These are phyloP conservation scores for Globisporangium polare DNA, from an alignment of 352 stramenopile species.

Conservation along the genomic window DNA sequence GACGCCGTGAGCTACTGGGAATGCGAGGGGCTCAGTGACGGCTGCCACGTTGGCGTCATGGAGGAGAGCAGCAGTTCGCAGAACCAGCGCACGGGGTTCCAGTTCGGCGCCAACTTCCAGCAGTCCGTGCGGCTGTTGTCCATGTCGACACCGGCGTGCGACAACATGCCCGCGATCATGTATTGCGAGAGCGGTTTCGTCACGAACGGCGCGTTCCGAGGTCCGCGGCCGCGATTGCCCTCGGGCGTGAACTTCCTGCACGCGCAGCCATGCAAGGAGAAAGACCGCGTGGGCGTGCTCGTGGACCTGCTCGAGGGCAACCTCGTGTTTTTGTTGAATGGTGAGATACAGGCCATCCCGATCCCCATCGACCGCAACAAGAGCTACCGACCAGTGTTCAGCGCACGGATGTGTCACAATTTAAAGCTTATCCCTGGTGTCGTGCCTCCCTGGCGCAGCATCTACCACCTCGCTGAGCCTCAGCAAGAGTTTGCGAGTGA, in stretches of 20 bases:
- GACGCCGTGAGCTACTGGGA: constrained; percentile 67
- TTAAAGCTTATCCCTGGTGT: constrained; percentile 36
- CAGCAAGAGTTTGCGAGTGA: constrained; percentile 13
- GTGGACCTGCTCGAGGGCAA: constrained; percentile 53
- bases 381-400: constrained; percentile 59
- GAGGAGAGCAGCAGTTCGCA: constrained; percentile 13
- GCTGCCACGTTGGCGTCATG: constrained; percentile 51
- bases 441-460: constrained; percentile 34
- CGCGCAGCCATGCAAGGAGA: constrained; percentile 40
- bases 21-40: constrained; percentile 52
- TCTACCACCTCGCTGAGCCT: constrained; percentile 34
- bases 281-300: constrained; percentile 51
- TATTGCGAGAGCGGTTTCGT: constrained; percentile 66
- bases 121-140: constrained; percentile 42
- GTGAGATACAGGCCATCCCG: constrained; percentile 27
- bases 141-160: constrained; percentile 46
- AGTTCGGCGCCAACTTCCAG: constrained; percentile 32
- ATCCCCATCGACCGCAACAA: constrained; percentile 38
- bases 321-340: constrained; percentile 54
- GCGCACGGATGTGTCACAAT: constrained; percentile 47
- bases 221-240: constrained; percentile 42
- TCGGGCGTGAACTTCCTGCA: constrained; percentile 37
- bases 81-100: not conserved
- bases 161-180: constrained; percentile 73
- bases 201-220: constrained; percentile 62